phyloP scores from a whole-genome alignment of 345 rosid species.

The Citrus reticulata region DNA sequence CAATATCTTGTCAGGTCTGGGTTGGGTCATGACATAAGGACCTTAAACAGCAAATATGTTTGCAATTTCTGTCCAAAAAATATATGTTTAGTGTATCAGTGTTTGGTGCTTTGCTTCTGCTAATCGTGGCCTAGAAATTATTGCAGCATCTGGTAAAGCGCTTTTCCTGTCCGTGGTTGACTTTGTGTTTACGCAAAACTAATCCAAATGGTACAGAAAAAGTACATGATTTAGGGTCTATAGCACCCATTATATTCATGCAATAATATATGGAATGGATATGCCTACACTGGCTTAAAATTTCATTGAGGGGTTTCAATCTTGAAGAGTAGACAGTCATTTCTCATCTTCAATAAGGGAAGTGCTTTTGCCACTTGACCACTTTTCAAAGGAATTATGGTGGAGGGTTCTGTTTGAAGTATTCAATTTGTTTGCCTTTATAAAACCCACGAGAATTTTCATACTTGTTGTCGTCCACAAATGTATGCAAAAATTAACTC shows the following conservation, averaged over 20 bases:
- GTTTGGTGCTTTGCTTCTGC: neutral
- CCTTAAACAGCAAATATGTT: neutral
- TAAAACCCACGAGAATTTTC: neutral
- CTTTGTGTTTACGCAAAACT: neutral
- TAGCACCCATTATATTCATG: neutral
- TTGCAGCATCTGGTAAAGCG: neutral
- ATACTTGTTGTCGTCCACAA: neutral
- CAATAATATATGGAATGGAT: neutral
- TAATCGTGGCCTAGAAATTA: neutral
- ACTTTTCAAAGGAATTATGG: neutral
- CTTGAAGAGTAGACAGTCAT: neutral
- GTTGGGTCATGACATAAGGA: too few relatives aligned
- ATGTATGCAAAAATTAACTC: neutral
- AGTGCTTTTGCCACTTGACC: conserved; percentile 24
- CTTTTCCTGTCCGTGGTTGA: neutral
- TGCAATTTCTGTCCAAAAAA: neutral
- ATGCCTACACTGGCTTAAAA: neutral
- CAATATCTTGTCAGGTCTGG: too few relatives aligned
- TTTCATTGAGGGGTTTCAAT: neutral
- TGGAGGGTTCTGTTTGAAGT: conserved; percentile 11
- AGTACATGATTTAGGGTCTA: conserved; percentile 17
- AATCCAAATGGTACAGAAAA: conserved; percentile 17
- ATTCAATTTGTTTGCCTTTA: conserved; percentile 1
- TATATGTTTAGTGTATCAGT: neutral
- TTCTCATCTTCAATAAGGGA: conserved; percentile 10